Evolutionary conservation across 2,329 filamentous ascomycete species (phyloP).

Genomic region (Emericellopsis cladophorae): DNA sequence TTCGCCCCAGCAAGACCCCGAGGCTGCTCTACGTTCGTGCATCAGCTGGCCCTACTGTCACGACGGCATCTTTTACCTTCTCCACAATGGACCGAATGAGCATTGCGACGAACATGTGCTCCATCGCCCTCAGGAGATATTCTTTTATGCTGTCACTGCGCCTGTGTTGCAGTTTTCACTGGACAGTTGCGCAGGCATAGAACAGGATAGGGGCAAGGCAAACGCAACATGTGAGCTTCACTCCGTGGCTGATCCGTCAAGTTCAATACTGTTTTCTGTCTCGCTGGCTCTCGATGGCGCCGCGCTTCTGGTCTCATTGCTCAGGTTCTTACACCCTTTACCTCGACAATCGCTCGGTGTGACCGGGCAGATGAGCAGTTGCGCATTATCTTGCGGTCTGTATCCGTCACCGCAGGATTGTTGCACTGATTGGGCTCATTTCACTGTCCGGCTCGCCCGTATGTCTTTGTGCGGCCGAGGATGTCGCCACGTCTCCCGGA

Average conservation of each 20-base stretch:
- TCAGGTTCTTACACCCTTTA: conserved; percentile 9
- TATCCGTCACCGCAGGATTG: conserved; percentile 15
- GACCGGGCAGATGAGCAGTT: conserved; percentile 5
- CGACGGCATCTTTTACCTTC: conserved; percentile 18
- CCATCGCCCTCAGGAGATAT: conserved; percentile 15
- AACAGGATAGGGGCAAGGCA: conserved; percentile 7
- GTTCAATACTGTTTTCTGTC: conserved; percentile 22
- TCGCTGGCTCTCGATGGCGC: conserved; percentile 19
- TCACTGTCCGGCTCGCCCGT: conserved; percentile 15
- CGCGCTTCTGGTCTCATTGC: conserved; percentile 15
- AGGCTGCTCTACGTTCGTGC: conserved; percentile 15
- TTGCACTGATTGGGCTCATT: conserved; percentile 19
- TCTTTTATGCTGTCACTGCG: conserved; percentile 20
- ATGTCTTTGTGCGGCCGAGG: conserved; percentile 16
- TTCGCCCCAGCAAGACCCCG: conserved; percentile 10
- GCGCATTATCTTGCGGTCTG: conserved; percentile 22
- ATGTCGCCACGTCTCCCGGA: conserved; percentile 16
- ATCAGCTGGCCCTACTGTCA: conserved; percentile 17
- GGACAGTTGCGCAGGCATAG: conserved; percentile 11
- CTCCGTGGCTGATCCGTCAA: not conserved
- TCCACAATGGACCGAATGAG: conserved; percentile 12
- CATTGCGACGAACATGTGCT: not conserved
- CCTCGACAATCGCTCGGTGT: no score
- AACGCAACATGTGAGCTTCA: not conserved
- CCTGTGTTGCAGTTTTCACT: conserved; percentile 19